Base-by-base conservation (phyloP, 108 stramenopile species). In the Discostella pseudostelligera region DNA sequence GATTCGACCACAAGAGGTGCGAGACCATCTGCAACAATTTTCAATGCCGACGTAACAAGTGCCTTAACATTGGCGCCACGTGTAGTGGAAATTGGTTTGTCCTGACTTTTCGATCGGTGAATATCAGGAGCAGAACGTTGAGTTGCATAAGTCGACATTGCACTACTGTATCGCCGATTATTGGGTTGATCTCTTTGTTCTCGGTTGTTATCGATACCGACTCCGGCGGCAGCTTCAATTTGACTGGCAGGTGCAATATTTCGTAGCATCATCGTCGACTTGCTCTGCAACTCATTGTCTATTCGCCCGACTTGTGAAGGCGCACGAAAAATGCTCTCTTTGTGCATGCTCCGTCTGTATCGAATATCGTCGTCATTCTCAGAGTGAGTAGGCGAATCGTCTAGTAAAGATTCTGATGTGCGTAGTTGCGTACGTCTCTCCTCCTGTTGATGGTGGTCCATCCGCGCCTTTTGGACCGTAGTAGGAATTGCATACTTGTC, bases 401-500 rank as follows among this genome's bases (percentile, higher is more conserved):
- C 45, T 14, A 60, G 13, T 17, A 60, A 60, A 40, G 59, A 60
- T 20, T 44, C 43, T 20, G 59, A 22, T 25, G n/a, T 20, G 2
- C 59, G 42, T 46, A 60, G 42, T 46, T 60, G 44, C 9, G 19
- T 44, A n/a, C 16, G 59, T 46, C 32, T 32, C 32, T 43, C 59
- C n/a, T 35, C 16, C 0, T 19, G 8, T 39, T 20, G 36, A 29
- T 60, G 42, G n/a, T 45, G 59, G 16, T 42, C 19, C 2, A 60
- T 45, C n/a, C 43, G 20, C 28, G 39, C 39, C 59, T 25, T 60
- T 46, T 60, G 12, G 16, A 46, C 42, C 40, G 59, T 60, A 26
- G 20, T 60, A 32, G 42, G 59, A 9, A 60, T 60, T 3, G 44
- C 39, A 25, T 60, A 60, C n/a, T 44, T 60, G 21, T 60, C 59